Evolutionary conservation across 2,329 filamentous ascomycete species (phyloP).

Genomic region (Colletotrichum liaoningense): DNA sequence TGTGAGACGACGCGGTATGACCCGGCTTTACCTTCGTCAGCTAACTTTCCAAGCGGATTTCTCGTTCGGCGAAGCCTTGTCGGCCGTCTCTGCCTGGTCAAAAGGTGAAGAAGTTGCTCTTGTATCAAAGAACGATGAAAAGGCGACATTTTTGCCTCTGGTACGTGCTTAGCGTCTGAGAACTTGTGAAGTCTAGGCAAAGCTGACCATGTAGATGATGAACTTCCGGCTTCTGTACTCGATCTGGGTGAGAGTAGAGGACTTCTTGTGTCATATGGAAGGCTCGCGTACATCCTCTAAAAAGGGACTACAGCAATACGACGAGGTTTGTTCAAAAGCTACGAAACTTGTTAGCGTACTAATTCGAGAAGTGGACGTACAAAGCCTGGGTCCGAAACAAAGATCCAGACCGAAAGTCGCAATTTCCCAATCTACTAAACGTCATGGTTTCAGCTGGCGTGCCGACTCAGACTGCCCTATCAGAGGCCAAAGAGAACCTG

Average conservation of each 20-base stretch:
- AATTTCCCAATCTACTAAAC: constrained; percentile 37
- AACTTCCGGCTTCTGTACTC: constrained; percentile 3
- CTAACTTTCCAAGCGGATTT: constrained; percentile 39
- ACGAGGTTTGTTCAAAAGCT: neutral
- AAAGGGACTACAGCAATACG: constrained; percentile 4
- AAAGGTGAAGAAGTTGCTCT: constrained; percentile 38
- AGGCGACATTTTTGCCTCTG: constrained; percentile 44
- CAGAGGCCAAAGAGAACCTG: constrained; percentile 45
- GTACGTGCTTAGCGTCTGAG: constrained; percentile 23
- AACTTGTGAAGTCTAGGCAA: neutral
- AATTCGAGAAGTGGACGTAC: neutral
- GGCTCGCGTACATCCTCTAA: neutral
- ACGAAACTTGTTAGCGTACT: neutral
- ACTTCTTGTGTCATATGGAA: neutral
- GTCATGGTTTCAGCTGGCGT: constrained; percentile 38
- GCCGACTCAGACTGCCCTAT: constrained; percentile 40
- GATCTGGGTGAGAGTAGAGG: neutral
- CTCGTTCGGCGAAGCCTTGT: constrained; percentile 40
- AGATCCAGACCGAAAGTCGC: constrained; percentile 1
- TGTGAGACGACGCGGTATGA: neutral
- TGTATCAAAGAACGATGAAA: constrained; percentile 43
- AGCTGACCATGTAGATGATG: neutral
- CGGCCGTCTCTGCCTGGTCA: constrained; percentile 40
- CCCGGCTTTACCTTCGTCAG: neutral
- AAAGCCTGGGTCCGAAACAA: neutral